phyloP scores from a whole-genome alignment of 2,329 filamentous ascomycete species.

The Diaporthe aspalathi region DNA sequence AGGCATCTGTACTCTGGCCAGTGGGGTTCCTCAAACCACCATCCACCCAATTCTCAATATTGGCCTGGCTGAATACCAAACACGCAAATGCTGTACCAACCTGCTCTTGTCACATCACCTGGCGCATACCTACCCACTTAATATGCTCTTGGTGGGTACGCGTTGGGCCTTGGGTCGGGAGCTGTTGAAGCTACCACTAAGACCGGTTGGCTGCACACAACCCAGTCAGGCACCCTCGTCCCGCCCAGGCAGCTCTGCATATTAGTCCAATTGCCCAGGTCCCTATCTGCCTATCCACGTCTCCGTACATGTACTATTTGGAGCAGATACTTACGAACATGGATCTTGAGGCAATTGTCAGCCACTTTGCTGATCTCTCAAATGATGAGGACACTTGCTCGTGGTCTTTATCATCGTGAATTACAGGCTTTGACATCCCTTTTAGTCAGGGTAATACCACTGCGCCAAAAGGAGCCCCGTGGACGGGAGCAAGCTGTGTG shows the following conservation, averaged over 20 bases:
- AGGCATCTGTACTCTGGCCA: constrained; percentile 18
- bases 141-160: constrained; percentile 9
- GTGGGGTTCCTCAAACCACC: background rate
- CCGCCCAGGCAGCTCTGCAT: constrained; percentile 10
- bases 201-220: background rate
- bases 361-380: background rate
- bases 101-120: constrained; percentile 11
- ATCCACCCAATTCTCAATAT: background rate
- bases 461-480: background rate
- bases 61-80: constrained; percentile 1
- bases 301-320: background rate
- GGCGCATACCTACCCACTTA: constrained; percentile 21
- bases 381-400: background rate
- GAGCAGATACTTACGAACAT: background rate
- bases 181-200: too few species aligned
- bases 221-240: background rate
- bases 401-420: background rate
- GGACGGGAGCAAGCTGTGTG: background rate
- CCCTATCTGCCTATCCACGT: background rate
- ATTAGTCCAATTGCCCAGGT: background rate
- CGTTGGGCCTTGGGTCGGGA: background rate
- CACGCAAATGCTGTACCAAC: constrained; percentile 9
- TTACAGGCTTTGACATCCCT: background rate
- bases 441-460: background rate
- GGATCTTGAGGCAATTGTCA: background rate